Conservation (phyloP, 129 eudicot species). For the Saussurea involucrata region DNA sequence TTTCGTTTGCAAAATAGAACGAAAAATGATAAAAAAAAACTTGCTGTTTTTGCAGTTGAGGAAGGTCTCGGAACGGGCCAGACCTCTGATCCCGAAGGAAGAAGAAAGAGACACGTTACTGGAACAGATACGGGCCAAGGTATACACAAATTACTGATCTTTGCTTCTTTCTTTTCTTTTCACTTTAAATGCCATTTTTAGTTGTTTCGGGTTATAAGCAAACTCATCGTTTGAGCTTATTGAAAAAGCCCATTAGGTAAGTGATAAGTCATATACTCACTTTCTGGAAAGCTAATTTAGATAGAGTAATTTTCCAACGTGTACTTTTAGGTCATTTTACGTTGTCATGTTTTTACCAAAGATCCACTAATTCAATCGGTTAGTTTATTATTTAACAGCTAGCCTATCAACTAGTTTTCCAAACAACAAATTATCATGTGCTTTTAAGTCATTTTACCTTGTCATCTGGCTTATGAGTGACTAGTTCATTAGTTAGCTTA, state of each 20-base stretch:
- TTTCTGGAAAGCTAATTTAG: background rate
- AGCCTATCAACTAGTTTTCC: no score
- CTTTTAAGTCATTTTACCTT: no score
- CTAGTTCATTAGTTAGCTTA: no score
- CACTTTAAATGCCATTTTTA: background rate
- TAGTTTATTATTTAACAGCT: no score
- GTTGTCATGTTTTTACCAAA: background rate
- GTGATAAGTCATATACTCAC: background rate
- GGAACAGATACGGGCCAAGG: slow-evolving; percentile 84
- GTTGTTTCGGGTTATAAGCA: background rate
- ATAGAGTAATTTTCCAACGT: background rate
- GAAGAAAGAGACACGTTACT: slow-evolving; percentile 76
- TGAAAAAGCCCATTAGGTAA: background rate
- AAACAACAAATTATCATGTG: no score
- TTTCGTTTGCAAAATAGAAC: background rate
- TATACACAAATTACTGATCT: slow-evolving; percentile 19
- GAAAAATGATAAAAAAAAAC: background rate
- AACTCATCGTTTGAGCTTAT: background rate
- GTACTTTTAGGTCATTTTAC: background rate
- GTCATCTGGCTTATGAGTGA: background rate
- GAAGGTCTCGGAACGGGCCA: slow-evolving; percentile 64
- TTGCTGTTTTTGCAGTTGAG: slow-evolving; percentile 48
- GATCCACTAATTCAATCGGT: no score
- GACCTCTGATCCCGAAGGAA: slow-evolving; percentile 46
- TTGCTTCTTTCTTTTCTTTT: background rate